Evolutionary conservation across 345 rosid genomes (phyloP), one percentile per base, ranked within the genome.

Genomic region (Salix udensis): DNA sequence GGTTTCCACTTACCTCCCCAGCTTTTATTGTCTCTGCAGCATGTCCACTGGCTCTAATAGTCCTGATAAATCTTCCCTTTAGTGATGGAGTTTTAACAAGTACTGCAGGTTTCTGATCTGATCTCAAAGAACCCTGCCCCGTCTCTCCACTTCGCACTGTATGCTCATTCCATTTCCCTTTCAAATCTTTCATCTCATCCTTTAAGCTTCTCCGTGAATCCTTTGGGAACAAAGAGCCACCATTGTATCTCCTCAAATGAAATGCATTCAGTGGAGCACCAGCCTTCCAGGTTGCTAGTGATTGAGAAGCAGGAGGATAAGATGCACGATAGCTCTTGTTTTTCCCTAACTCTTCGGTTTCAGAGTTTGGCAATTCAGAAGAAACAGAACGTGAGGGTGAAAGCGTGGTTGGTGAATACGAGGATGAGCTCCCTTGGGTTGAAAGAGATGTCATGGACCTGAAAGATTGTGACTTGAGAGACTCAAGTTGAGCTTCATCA

Each of bases 1-100:
- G 55, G 36, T 76, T 84, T 77, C 70, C 82, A 39, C 67, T 61
- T 65, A 60, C 76, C 60, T 83, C 88, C 64, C 82, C 87, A 11
- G 39, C 72, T 67, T 71, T 74, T 46, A 65, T 77, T 48, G 77
- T 65, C 76, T 82, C 83, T 34, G 61, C 74, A 16, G 76, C 72
- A 50, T 21, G 74, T 24, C 77, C 80, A 75, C 84, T 64, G 28
- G 85, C 67, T 82, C 91, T 86, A 74, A 86, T 71, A 62, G 92
- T 91, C 82, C 97, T 84, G 24, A 92, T 97, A 0, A 95, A 92
- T 74, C 85, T 92, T 67, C 91, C 98, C 78, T 89, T 85, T 10
- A 58, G 64, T 2, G 73, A 61, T 61, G 85, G 74, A 76, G 82
- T 67, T 77, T 86, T 92, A 68, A 40, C 78, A 34, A 71, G 62